Evolutionary conservation across 768 basidiomycete genomes (phyloP).

Genomic region (Mycena galericulata): DNA sequence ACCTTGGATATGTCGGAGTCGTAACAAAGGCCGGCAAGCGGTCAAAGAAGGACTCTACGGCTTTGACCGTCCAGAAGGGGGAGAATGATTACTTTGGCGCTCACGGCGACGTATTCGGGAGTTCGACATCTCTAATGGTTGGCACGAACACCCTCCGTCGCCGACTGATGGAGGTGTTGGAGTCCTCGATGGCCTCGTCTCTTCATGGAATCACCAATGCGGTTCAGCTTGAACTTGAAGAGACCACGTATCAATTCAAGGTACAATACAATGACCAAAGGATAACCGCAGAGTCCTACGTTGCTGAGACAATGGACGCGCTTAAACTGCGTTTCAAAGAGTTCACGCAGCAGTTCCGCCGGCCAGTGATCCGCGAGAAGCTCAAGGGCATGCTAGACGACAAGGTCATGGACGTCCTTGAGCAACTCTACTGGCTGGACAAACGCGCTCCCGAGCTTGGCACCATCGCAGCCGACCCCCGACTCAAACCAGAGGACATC

Average conservation of each 20-base stretch:
- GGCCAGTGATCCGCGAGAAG: constrained; percentile 88
- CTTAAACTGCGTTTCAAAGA: constrained; percentile 93
- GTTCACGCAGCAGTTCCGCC: constrained; percentile 85
- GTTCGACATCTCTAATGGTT: constrained; percentile 79
- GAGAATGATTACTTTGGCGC: constrained; percentile 78
- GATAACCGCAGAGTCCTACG: constrained; percentile 95
- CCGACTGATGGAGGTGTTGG: constrained; percentile 96
- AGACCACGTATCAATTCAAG: constrained; percentile 98
- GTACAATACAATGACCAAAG: constrained; percentile 97
- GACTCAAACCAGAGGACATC: constrained; percentile 77
- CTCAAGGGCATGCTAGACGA: constrained; percentile 96
- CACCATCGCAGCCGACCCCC: constrained; percentile 74
- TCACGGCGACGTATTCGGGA: constrained; percentile 72
- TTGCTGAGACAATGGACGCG: constrained; percentile 95
- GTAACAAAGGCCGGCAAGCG: constrained; percentile 85
- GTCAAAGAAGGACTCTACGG: constrained; percentile 60
- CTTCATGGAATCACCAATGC: constrained; percentile 97
- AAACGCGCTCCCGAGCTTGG: constrained; percentile 84
- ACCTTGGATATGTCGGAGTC: constrained; percentile 97
- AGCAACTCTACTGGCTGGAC: constrained; percentile 97
- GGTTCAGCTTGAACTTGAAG: constrained; percentile 96
- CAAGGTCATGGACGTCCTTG: constrained; percentile 96
- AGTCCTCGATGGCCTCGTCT: constrained; percentile 97
- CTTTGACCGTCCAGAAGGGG: constrained; percentile 62
- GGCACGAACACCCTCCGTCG: constrained; percentile 92